Evolutionary conservation across 1,284 basidiomycete species (phyloP).

Genomic region (Rhodotorula sp.): DNA sequence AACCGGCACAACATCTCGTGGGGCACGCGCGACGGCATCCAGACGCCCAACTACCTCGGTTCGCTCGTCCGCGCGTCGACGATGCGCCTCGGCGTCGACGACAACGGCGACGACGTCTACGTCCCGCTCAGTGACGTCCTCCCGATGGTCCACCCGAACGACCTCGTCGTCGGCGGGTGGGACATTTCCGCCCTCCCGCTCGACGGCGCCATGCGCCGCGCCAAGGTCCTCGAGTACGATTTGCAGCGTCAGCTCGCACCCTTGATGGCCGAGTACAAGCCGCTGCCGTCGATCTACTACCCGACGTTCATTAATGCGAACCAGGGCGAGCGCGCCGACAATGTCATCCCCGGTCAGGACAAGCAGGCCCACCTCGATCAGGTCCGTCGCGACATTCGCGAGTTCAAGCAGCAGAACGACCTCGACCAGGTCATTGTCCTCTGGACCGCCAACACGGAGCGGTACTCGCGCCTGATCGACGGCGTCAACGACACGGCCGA

Average conservation of each 20-base stretch:
- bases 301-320: slow-evolving; percentile 97
- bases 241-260: slow-evolving; percentile 92
- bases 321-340: slow-evolving; percentile 93
- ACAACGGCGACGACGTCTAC: slow-evolving; percentile 85
- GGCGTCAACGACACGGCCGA: slow-evolving; percentile 96
- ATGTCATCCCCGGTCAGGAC: slow-evolving; percentile 78
- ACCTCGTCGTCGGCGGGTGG: slow-evolving; percentile 97
- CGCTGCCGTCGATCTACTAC: slow-evolving; percentile 75
- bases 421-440: slow-evolving; percentile 65
- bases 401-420: slow-evolving; percentile 80
- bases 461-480: slow-evolving; percentile 90
- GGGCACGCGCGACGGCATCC: slow-evolving; percentile 89
- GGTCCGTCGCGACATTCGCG: slow-evolving; percentile 87
- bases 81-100: slow-evolving; percentile 82
- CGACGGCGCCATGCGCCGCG: slow-evolving; percentile 91
- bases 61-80: slow-evolving; percentile 87
- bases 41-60: slow-evolving; percentile 94
- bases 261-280: slow-evolving; percentile 76
- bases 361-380: slow-evolving; percentile 91
- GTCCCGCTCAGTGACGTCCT: slow-evolving; percentile 91
- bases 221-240: slow-evolving; percentile 93
- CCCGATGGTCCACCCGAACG: slow-evolving; percentile 98
- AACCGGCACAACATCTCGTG: slow-evolving; percentile 94
- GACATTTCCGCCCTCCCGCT: slow-evolving; percentile 84
- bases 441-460: slow-evolving; percentile 85